Evolutionary conservation across 768 basidiomycete species (phyloP).

Genomic region (Imleria badia): DNA sequence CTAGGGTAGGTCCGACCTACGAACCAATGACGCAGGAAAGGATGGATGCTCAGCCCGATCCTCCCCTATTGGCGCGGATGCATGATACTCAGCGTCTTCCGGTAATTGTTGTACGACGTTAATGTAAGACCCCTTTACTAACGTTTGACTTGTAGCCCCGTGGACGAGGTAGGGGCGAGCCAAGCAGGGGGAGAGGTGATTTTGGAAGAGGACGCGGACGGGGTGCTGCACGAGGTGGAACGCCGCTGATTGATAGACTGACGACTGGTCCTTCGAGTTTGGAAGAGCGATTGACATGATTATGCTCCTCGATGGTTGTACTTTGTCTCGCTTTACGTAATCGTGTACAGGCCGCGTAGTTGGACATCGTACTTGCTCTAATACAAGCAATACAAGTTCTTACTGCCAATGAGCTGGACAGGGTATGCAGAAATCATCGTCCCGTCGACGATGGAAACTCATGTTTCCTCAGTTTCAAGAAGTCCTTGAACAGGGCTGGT

Average conservation of each 20-base stretch:
- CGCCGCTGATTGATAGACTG: slow-evolving; percentile 17
- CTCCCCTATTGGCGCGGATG: slow-evolving; percentile 26
- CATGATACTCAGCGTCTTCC: slow-evolving; percentile 16
- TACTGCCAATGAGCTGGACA: slow-evolving; percentile 50
- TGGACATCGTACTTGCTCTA: too few species aligned
- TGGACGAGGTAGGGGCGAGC: slow-evolving; percentile 23
- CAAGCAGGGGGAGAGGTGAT: slow-evolving; percentile 21
- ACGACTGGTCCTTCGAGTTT: slow-evolving; percentile 12
- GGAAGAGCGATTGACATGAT: slow-evolving; percentile 23
- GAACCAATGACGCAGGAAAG: slow-evolving; percentile 15
- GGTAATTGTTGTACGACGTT: slow-evolving; percentile 16
- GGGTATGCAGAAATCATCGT: slow-evolving; percentile 36
- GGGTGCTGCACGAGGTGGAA: slow-evolving; percentile 16
- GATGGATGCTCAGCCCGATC: slow-evolving; percentile 14
- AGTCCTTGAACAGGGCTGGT: slow-evolving; percentile 87
- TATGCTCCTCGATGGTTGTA: too few species aligned
- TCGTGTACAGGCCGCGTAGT: not conserved
- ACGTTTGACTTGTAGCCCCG: slow-evolving; percentile 15
- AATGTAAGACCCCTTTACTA: not conserved
- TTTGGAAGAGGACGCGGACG: slow-evolving; percentile 23
- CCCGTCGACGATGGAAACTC: not conserved
- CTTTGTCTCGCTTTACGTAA: slow-evolving; percentile 19
- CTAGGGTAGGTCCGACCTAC: slow-evolving; percentile 7
- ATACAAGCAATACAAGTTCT: not conserved
- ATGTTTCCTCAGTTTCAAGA: slow-evolving; percentile 70